Percentiles rank a stretch among this genome's conserved stretches.
Conservation (phyloP, 2,329 filamentous ascomycete species). For the Botrytis byssoidea region DNA sequence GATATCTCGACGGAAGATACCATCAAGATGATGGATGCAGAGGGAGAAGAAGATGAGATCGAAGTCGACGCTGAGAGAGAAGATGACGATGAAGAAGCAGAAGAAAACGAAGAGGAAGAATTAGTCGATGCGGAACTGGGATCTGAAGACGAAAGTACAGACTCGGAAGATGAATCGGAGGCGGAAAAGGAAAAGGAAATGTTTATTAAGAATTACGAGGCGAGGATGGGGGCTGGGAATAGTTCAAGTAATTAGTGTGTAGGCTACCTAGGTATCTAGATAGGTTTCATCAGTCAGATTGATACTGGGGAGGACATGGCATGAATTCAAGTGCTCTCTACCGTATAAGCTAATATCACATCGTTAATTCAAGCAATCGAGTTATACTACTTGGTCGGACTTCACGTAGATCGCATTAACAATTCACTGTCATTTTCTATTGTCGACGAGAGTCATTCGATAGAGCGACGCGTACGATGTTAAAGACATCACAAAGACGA, state of each 20-base stretch:
- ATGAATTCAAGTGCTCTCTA: neutral
- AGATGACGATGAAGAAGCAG: conserved; percentile 8
- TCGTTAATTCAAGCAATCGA: neutral
- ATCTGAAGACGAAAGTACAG: conserved; percentile 19
- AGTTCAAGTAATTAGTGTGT: neutral
- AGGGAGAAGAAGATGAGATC: neutral
- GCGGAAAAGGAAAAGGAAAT: conserved; percentile 22
- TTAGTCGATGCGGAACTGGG: conserved; percentile 7
- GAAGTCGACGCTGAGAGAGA: conserved; percentile 9
- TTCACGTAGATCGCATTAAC: neutral
- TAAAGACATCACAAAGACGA: neutral
- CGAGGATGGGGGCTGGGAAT: neutral
- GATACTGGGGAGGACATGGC: neutral
- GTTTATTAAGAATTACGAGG: conserved; percentile 20
- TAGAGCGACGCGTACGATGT: neutral
- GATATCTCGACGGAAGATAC: conserved; percentile 12
- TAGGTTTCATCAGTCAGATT: neutral
- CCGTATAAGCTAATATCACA: neutral
- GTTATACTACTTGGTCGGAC: neutral
- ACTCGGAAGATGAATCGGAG: conserved; percentile 18
- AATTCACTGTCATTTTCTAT: neutral
- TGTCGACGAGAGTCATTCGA: neutral
- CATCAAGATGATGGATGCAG: conserved; percentile 5
- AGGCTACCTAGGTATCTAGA: neutral
- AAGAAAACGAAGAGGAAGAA: neutral